These are phyloP conservation scores for Penicillium verhagenii DNA, from an alignment of 495 filamentous ascomycete species.

Conservation along the genomic window DNA sequence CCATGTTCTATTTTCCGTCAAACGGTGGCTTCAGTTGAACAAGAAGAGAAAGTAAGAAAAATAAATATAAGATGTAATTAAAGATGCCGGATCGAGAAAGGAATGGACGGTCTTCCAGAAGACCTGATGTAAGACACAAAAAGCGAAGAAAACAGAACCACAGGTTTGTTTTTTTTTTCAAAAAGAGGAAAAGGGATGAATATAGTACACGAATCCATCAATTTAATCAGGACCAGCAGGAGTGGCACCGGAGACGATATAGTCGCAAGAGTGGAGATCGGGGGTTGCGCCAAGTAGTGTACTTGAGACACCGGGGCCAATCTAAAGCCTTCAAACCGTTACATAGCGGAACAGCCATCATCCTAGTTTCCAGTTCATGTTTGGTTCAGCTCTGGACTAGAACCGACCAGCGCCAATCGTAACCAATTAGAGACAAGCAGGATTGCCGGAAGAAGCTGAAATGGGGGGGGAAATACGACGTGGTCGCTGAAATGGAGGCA, in stretches of 20 bases:
- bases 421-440: too few relatives aligned
- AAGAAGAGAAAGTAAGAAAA: slow-evolving; percentile 8
- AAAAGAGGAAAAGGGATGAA: slow-evolving; percentile 1
- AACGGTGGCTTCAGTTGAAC: not conserved
- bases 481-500: too few relatives aligned
- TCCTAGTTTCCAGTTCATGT: not conserved
- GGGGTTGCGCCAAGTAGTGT: slow-evolving; percentile 21
- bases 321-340: not conserved
- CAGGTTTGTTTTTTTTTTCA: not conserved
- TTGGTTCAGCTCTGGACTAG: not conserved
- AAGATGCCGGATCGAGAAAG: slow-evolving; percentile 23
- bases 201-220: slow-evolving; percentile 5
- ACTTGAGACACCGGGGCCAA: slow-evolving; percentile 27
- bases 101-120: slow-evolving; percentile 54
- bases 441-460: not conserved
- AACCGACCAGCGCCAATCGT: not conserved
- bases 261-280: slow-evolving; percentile 20
- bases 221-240: slow-evolving; percentile 9
- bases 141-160: slow-evolving; percentile 15
- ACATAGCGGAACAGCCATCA: not conserved
- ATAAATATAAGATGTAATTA: slow-evolving; percentile 13
- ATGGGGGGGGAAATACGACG: too few relatives aligned
- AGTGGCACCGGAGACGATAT: slow-evolving; percentile 16
- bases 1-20: slow-evolving; percentile 18
- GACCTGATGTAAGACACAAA: slow-evolving; percentile 28